Evolutionary conservation across 148 eudicot genomes (phyloP), one percentile per base, ranked within the genome.

Genomic region (Cornus kousa): DNA sequence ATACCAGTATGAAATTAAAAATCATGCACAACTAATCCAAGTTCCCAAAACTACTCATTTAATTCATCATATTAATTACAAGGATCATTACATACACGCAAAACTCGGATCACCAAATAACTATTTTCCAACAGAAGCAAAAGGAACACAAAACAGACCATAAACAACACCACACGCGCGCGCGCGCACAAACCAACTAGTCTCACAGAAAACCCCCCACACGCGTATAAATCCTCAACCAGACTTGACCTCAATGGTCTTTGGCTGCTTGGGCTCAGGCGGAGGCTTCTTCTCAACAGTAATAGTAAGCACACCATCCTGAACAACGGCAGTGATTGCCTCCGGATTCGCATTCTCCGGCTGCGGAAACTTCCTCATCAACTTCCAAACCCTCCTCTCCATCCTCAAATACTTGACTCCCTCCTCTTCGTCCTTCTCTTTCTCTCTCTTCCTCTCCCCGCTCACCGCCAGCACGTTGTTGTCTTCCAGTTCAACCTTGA

Each of bases 361-460:
- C 79, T 91, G 50, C 43, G 70, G 86, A 50, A 94, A 94, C 70
- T 90, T 92, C 91, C 93, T 90, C 92, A 92, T 79, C 9, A 90
- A 87, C 80, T 94, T 92, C 1, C 98, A 94, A 9, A 83, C 70
- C 62, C 97, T 74, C 77, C 98, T 81, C 79, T 94, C 98, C 93
- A 90, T 90, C 55, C 84, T 82, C 78, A 94, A 62, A 28, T 86
- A 94, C 91, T 85, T 94, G 0, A 78, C 87, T 0, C 91, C 94
- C 48, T 43, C 48, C 1, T 88, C 90, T 22, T 82, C 71, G 55
- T 89, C 92, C 9, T 91, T 91, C 10, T 84, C 90, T 32, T 9
- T 43, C 9, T 43, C 48, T 43, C 93, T 78, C 80, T 84, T 82
- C 71, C 94, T 73, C 80, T 90, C 97, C 0, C 97, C 97, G 11